Base-by-base conservation (phyloP, 352 stramenopile species). In the Pythium myriotylum region DNA sequence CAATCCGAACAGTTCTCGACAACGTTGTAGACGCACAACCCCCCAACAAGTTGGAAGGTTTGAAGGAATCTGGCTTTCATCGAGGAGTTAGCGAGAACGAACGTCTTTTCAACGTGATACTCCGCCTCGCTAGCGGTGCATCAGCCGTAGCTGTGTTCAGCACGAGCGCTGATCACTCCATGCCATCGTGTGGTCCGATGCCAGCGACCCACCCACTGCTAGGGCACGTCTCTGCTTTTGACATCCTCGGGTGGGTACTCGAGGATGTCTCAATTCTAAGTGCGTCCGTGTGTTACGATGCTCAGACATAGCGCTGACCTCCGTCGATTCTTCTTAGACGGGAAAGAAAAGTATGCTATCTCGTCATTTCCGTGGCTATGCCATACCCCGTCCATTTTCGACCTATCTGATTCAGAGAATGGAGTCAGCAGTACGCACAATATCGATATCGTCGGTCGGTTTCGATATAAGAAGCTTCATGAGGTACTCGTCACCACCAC, bases 211-310 rank as follows among this genome's bases (percentile, higher is more conserved):
- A 10, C 5, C 53, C 59, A 3, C 54, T 89, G 22, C 72, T 87
- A 0, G 82, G 79, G 0, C 66, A 46, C 32, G 45, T 89, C 20
- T 72, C 66, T 24, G 64, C 73, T 0, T 72, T 79, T 22, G 78
- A 83, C 35, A 46, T 85, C 12, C 57, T 91, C 17, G 40, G 68
- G 32, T 91, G 82, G 79, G 58, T 89, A 12, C 62, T 81, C 2
- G 63, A 84, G n/a, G 78, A 89, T 33, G 43, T 88, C 22, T 72
- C 76, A 17, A 51, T 89, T 2, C 56, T 89, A 48, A 86, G 79
- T 89, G 69, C 56, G 78, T 66, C 3, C 10, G 14, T 14, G 3
- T 3, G n/a, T 35, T 5, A 10, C 10, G 10, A 10, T 35, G 5
- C 5, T 35, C 29, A 10, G 5, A 35, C 10, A 5, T 10, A 35